Evolutionary conservation across 331 rosid genomes (phyloP).

Genomic region (Acacia pycnantha): DNA sequence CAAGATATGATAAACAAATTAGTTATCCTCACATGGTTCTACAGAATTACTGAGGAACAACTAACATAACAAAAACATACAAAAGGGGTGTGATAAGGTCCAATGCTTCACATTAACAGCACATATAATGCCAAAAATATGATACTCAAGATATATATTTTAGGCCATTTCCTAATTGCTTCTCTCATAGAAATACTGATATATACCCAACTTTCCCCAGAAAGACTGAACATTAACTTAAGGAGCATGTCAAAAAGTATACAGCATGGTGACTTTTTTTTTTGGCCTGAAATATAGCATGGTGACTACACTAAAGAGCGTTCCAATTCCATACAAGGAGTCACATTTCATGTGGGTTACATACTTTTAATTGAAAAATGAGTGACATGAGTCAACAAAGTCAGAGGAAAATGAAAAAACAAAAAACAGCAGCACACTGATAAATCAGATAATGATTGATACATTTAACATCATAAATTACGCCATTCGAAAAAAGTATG

Average conservation of each 20-base stretch:
- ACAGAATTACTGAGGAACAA: not conserved
- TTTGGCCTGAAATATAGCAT: not conserved
- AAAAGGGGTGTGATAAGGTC: not conserved
- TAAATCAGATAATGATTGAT: not conserved
- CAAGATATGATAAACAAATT: slow-evolving; percentile 8
- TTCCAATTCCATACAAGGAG: not conserved
- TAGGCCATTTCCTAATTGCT: not conserved
- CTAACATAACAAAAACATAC: not conserved
- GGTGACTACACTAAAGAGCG: not conserved
- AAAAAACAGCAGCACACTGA: not conserved
- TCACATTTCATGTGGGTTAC: not conserved
- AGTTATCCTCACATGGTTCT: not conserved
- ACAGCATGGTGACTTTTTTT: not conserved
- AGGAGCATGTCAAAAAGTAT: not conserved
- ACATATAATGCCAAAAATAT: not conserved
- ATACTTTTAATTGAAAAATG: not conserved
- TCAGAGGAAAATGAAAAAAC: not conserved
- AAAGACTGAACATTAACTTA: not conserved
- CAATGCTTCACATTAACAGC: not conserved
- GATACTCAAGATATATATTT: not conserved
- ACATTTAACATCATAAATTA: not conserved
- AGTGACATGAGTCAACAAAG: not conserved
- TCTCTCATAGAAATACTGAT: not conserved
- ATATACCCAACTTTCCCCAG: not conserved
- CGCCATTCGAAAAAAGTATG: not conserved